Base-by-base conservation (phyloP, 1,284 basidiomycete genomes). In the Sporisorium exsertum region DNA sequence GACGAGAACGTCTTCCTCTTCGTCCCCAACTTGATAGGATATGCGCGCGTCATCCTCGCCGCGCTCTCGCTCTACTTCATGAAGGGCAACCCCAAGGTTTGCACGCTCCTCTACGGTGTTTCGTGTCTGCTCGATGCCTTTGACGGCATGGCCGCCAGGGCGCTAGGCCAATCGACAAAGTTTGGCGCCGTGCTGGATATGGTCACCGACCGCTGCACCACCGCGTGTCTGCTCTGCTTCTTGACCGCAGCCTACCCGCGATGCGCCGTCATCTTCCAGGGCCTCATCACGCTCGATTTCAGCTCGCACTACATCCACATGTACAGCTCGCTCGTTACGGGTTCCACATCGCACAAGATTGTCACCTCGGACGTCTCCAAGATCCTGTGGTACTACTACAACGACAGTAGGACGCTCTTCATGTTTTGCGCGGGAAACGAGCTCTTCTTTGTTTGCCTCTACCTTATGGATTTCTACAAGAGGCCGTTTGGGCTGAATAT, bases 271-370 rank as follows among this genome's bases (percentile, higher is more conserved):
- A 84, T 92, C 56, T 98, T 99, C 88, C 95, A 97, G 87, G 92
- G 93, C 86, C 91, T 99, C 72, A 98, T 99, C 87, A 91, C 95
- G 0, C 91, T 99, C 73, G 97, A 99, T 87, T 99, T 99, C 86
- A 92, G 92, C 77, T 96, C 94, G 81, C 96, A 99, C 87, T 99
- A 98, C 88, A 98, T 99, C 90, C 97, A 99, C 88, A 99, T 99
- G 96, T 97, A 98, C 87, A 96, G 96, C 81, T 97, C 97, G 40
- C 90, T 99, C 53, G 89, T 94, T 35, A 96, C 95, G 27, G 97
- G 97, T 40, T 93, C 94, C 8, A 89, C 90, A 63, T 96, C 93
- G 81, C 96, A 99, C 88, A 99, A 99, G 86, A 87, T 91, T 37
- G 93, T 99, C 40, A 93, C 91, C 32, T 92, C 92, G 84, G 93